Conservation (phyloP, 345 rosid species). For the Toxicodendron radicans region DNA sequence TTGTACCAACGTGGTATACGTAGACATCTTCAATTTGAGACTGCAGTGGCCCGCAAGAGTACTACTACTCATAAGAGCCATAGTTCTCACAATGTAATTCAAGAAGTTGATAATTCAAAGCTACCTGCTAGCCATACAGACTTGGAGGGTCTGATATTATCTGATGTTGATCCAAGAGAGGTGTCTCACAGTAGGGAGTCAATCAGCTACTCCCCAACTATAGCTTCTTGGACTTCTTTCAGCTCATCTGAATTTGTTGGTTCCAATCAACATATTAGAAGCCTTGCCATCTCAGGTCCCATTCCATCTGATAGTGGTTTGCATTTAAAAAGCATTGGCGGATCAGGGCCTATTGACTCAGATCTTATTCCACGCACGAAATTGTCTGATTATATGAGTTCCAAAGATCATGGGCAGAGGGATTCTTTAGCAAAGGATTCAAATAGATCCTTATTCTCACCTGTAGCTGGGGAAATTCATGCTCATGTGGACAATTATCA, state of each 20-base stretch:
- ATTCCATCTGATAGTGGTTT: slow-evolving; percentile 17
- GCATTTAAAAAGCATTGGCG: slow-evolving; percentile 10
- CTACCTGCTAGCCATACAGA: slow-evolving; percentile 2
- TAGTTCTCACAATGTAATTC: slow-evolving; percentile 10
- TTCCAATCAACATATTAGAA: slow-evolving; percentile 16
- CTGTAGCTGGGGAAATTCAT: slow-evolving; percentile 6
- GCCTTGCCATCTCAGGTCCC: slow-evolving; percentile 7
- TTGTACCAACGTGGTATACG: slow-evolving; percentile 27
- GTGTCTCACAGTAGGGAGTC: slow-evolving; percentile 11
- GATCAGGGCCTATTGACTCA: slow-evolving; percentile 17
- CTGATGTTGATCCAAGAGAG: slow-evolving; percentile 13
- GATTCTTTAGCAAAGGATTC: slow-evolving; percentile 10
- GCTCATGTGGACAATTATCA: slow-evolving; percentile 1
- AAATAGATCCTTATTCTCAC: slow-evolving; percentile 8
- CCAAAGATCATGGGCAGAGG: slow-evolving; percentile 5
- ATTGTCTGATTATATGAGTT: slow-evolving; percentile 14
- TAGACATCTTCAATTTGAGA: slow-evolving; percentile 40
- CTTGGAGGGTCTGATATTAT: slow-evolving; percentile 10
- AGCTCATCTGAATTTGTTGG: slow-evolving; percentile 14
- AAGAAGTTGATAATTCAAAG: slow-evolving; percentile 1
- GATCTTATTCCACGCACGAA: slow-evolving; percentile 13
- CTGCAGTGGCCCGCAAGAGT: not conserved
- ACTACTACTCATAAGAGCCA: slow-evolving; percentile 2
- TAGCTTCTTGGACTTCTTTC: not conserved
- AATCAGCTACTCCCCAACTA: slow-evolving; percentile 4